Conservation (phyloP, 179 eudicot species). For the Beta macrorhiza region DNA sequence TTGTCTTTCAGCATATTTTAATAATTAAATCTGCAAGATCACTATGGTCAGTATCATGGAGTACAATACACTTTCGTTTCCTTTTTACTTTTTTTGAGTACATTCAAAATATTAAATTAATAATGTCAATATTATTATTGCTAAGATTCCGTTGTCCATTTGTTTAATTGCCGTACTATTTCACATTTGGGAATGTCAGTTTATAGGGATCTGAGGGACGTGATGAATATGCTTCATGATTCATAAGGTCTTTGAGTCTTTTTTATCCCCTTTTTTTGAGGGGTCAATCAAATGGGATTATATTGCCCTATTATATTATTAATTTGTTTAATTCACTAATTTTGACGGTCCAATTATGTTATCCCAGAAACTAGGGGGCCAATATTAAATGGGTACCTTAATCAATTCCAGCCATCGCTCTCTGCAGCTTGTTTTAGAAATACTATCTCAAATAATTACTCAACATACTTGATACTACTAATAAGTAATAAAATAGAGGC, state of each 20-base stretch:
- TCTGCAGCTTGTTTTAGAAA: background rate
- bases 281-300: conserved; percentile 11
- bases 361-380: background rate
- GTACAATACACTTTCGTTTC: background rate
- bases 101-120: too few relatives aligned
- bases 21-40: conserved; percentile 1
- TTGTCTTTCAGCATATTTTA: background rate
- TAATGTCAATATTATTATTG: background rate
- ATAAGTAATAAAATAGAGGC: background rate
- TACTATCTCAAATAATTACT: background rate
- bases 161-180: background rate
- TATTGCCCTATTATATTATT: background rate
- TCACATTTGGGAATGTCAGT: background rate
- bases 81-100: background rate
- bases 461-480: background rate
- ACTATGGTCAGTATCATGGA: conserved; percentile 7
- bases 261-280: background rate
- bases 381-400: conserved; percentile 4
- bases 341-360: background rate
- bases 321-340: background rate
- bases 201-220: conserved; percentile 19
- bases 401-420: background rate
- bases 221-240: conserved; percentile 17
- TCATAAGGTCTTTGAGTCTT: conserved; percentile 3
- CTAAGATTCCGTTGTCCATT: background rate